Percentiles rank a stretch among this genome's conserved stretches.
phyloP scores from a whole-genome alignment of 768 basidiomycete species.

The Hortiboletus campestris region DNA sequence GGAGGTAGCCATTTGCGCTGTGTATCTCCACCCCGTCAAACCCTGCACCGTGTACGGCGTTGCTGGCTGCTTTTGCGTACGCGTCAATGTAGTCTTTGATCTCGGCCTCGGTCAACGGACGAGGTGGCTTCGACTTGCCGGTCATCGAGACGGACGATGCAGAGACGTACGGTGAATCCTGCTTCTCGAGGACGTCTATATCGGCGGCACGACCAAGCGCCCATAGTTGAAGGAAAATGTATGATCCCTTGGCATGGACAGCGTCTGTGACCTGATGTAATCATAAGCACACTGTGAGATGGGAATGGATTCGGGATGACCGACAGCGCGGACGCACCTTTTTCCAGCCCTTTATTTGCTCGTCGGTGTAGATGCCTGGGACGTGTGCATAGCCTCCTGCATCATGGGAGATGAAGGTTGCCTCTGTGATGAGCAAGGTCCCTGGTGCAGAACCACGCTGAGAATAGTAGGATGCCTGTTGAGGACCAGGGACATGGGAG shows the following conservation, averaged over 20 bases:
- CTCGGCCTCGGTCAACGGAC: conserved; percentile 26
- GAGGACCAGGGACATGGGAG: conserved; percentile 35
- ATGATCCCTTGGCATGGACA: background rate
- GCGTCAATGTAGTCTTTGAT: conserved; percentile 31
- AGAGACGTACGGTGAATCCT: conserved; percentile 36
- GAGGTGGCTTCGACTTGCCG: conserved; percentile 11
- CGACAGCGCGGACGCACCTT: conserved; percentile 3
- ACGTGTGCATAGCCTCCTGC: background rate
- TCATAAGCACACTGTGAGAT: background rate
- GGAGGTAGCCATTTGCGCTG: conserved; percentile 43
- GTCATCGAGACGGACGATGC: conserved; percentile 32
- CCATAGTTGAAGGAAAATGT: conserved; percentile 6
- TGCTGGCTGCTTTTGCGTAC: conserved; percentile 32
- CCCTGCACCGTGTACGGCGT: conserved; percentile 23
- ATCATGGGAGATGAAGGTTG: conserved; percentile 42
- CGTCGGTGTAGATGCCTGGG: no score
- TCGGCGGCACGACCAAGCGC: conserved; percentile 52
- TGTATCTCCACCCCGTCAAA: conserved; percentile 40
- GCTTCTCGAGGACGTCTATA: conserved; percentile 33
- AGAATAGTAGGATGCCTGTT: conserved; percentile 43
- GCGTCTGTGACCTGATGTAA: conserved; percentile 42
- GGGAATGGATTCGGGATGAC: background rate
- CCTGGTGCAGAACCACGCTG: conserved; percentile 49
- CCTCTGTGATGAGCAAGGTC: conserved; percentile 57
- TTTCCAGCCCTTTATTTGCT: background rate